Evolutionary conservation across 176 grass and related monocot genomes (phyloP), one percentile per base, ranked within the genome.

Genomic region (Pontederia paniculata): DNA sequence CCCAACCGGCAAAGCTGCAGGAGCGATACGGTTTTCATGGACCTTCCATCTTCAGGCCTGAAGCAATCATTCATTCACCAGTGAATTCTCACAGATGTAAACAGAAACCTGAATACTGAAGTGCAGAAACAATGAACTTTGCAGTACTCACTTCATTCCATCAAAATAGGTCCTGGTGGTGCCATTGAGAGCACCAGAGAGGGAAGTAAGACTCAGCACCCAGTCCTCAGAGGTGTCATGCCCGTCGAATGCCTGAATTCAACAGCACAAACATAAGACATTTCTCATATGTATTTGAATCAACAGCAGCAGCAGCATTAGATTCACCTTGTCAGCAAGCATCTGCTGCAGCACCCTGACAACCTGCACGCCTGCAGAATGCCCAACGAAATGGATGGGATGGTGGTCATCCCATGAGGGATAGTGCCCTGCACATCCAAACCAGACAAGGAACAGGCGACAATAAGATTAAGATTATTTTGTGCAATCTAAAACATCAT

Each of bases 141-240:
- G 21, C 10, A 22, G 18, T 37, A 80, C 85, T 82, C 68, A 95
- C 89, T 67, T 48, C 89, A 95, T 95, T 75, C 89, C 89, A 12
- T 95, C 89, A 11, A 77, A 86, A 68, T 95, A 95, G 63, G 85
- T 86, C 69, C 89, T 81, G 2, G 89, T 95, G 58, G 89, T 95
- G 63, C 89, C 89, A 58, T 95, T 95, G 48, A 95, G 74, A 0
- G 85, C 89, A 1, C 89, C 89, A 4, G 89, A 95, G 55, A 95
- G 73, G 63, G 89, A 89, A 70, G 89, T 95, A 52, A 95, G 72
- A 69, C 89, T 95, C 55, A 95, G 57, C 70, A 95, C 55, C 89
- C 89, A 95, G 16, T 95, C 76, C 49, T 89, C 81, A 21, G 81
- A 89, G 74, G 89, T 89, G 63, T 95, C 78, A 72, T 95, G 78